Conservation (phyloP, 495 filamentous ascomycete species). For the Geoglossum glabrum region DNA sequence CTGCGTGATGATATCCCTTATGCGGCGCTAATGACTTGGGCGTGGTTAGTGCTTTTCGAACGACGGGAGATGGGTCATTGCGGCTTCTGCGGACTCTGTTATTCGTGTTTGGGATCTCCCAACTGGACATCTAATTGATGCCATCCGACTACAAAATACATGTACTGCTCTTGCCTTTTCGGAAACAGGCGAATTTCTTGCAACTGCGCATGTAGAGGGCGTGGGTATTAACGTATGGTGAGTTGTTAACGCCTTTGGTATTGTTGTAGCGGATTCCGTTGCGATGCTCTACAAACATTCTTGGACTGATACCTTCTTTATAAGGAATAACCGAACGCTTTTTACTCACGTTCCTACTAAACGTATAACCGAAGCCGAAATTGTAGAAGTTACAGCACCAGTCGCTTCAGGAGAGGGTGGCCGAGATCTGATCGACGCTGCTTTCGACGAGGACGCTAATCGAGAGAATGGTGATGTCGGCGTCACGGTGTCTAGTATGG, state of each 20-base stretch:
- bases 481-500: conserved; percentile 29
- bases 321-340: conserved; percentile 57
- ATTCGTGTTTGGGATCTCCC: conserved; percentile 90
- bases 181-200: conserved; percentile 74
- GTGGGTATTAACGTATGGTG: conserved; percentile 79
- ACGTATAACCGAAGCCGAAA: conserved; percentile 54
- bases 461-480: conserved; percentile 21
- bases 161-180: conserved; percentile 79
- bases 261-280: neutral
- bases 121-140: conserved; percentile 85
- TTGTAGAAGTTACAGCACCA: conserved; percentile 39
- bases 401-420: conserved; percentile 73
- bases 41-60: conserved; percentile 49
- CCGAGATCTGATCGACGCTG: conserved; percentile 44
- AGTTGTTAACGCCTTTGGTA: neutral
- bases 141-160: conserved; percentile 49
- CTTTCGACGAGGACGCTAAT: conserved; percentile 36
- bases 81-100: conserved; percentile 61
- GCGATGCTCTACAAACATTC: neutral
- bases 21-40: neutral
- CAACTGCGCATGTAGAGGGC: conserved; percentile 63
- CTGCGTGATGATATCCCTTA: neutral
- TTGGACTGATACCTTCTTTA: neutral
- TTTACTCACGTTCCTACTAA: conserved; percentile 75
- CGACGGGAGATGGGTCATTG: conserved; percentile 85